Base-by-base conservation (phyloP, 148 eudicot genomes). In the Cornus florida region DNA sequence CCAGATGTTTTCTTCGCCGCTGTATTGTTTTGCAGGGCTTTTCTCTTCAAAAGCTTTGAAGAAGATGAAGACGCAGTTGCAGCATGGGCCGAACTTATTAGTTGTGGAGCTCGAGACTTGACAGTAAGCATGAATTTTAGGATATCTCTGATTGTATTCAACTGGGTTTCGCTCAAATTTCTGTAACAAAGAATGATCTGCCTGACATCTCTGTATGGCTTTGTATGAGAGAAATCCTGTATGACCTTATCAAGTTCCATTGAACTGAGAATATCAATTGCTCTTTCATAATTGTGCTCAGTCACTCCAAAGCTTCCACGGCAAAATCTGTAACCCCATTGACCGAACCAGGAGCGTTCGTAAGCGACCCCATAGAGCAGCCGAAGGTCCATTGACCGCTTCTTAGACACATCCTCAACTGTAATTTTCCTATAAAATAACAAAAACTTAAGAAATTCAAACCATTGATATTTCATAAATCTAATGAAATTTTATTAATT, bases 301-400 rank as follows among this genome's bases (percentile, higher is more conserved):
- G 81, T 82, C 76, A 90, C 94, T 12, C 97, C 96, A 70, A 93
- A 95, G 82, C 97, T 90, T 12, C 98, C 98, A 80, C 77, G 90
- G 80, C 73, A 81, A 72, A 95, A 91, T 66, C 84, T 81, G 72
- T 95, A 95, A 2, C 89, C 97, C 98, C 98, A 95, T 73, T 83
- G 87, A 14, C 96, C 98, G 41, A 95, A 95, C 98, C 97, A 95
- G 12, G 97, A 81, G 31, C 86, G 86, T 3, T 96, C 98, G 46
- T 95, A 95, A 20, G 98, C 91, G 32, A 95, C 82, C 33, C 94
- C 94, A 48, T 95, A 87, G 5, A 95, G 92, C 69, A 95, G 80
- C 11, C 98, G 81, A 46, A 95, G 93, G 70, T 93, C 94, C 94
- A 93, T 91, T 39, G 72, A 81, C 24, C 83, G 83, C 86, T 93